A percentile compares a stretch with the other conserved stretches of the same genome.
Evolutionary conservation across 1,284 basidiomycete genomes (phyloP).

Genomic region (Mixia osmundae): DNA sequence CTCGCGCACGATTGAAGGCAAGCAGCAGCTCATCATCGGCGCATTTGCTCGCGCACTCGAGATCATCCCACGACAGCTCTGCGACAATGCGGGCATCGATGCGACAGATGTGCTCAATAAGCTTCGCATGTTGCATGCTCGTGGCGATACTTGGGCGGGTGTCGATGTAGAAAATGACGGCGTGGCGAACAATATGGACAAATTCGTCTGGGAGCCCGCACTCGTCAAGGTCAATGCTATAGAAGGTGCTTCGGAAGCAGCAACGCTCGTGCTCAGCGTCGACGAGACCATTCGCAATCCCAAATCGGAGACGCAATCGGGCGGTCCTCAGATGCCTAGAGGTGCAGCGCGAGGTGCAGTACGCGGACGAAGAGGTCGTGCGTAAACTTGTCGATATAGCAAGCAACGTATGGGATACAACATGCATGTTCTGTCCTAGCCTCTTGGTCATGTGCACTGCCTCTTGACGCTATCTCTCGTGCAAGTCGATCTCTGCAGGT

Average conservation of each 20-base stretch:
- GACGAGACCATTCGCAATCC: slow-evolving; percentile 67
- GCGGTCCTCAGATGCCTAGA: slow-evolving; percentile 60
- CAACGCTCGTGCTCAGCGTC: slow-evolving; percentile 78
- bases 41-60: slow-evolving; percentile 94
- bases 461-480: no score
- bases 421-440: no score
- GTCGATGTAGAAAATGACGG: slow-evolving; percentile 88
- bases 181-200: slow-evolving; percentile 79
- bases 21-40: slow-evolving; percentile 82
- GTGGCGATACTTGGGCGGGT: slow-evolving; percentile 65
- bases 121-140: slow-evolving; percentile 85
- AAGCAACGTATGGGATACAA: no score
- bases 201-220: slow-evolving; percentile 95
- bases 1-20: slow-evolving; percentile 80
- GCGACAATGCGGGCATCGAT: slow-evolving; percentile 93
- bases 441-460: no score
- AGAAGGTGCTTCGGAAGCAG: slow-evolving; percentile 82
- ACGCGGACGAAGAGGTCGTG: slow-evolving; percentile 52
- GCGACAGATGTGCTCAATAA: slow-evolving; percentile 95
- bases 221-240: slow-evolving; percentile 91
- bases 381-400: slow-evolving; percentile 10
- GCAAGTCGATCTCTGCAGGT: no score
- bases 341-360: slow-evolving; percentile 60
- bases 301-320: slow-evolving; percentile 26
- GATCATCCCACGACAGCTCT: slow-evolving; percentile 92